Evolutionary conservation across 202 grass and related monocot species (phyloP).

Genomic region (Cymbopogon flexuosus): DNA sequence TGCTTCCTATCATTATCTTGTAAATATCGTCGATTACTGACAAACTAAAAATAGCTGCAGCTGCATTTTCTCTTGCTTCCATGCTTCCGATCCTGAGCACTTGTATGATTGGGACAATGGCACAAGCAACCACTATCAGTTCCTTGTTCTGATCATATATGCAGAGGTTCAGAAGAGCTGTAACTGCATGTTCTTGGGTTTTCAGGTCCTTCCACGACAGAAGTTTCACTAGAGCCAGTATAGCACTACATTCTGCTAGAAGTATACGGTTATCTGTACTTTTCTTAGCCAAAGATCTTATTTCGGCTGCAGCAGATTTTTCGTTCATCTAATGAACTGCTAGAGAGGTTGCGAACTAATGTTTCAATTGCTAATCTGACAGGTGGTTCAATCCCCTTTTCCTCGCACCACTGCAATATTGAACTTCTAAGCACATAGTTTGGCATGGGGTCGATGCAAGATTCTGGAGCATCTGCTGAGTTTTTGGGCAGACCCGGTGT

Average conservation of each 20-base stretch:
- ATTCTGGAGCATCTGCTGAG: too few relatives aligned
- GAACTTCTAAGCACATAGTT: conserved; percentile 86
- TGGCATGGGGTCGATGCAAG: conserved; percentile 74
- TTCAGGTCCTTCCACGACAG: conserved; percentile 68
- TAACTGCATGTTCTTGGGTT: conserved; percentile 90
- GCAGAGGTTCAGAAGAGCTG: conserved; percentile 75
- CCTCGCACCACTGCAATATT: conserved; percentile 88
- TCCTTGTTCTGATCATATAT: conserved; percentile 99
- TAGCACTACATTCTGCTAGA: conserved; percentile 74
- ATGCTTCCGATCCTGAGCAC: conserved; percentile 70
- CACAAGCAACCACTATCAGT: conserved; percentile 77
- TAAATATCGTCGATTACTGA: conserved; percentile 86
- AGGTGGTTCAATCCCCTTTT: conserved; percentile 65
- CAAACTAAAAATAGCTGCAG: conserved; percentile 83
- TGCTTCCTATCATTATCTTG: conserved; percentile 90
- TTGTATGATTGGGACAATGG: conserved; percentile 70
- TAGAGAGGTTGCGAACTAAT: conserved; percentile 63
- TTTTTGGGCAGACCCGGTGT: too few relatives aligned
- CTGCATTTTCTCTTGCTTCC: conserved; percentile 96
- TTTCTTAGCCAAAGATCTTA: conserved; percentile 83
- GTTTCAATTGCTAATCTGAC: conserved; percentile 60
- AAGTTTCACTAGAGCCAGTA: conserved; percentile 67
- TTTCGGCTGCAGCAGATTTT: conserved; percentile 84
- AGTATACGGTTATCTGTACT: conserved; percentile 82
- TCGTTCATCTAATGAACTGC: conserved; percentile 63